A percentile compares a stretch with the other conserved stretches of the same genome.
These are phyloP conservation scores for Trichocladium antarcticum DNA, from an alignment of 495 filamentous ascomycete species.

Conservation along the genomic window DNA sequence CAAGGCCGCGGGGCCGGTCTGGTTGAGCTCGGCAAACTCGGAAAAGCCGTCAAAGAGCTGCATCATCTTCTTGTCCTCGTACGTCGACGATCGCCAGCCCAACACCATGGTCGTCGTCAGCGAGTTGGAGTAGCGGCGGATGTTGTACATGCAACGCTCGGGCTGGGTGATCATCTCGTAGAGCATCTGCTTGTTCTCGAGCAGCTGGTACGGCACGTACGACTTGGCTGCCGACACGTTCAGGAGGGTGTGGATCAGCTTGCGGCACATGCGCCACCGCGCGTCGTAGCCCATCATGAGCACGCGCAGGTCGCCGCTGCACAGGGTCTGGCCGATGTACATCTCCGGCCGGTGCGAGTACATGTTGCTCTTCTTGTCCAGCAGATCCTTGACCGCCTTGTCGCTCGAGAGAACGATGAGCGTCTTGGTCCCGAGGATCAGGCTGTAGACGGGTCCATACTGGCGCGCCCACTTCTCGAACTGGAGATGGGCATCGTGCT, in stretches of 20 bases:
- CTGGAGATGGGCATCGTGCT: conserved; percentile 24
- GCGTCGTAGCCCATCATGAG: conserved; percentile 32
- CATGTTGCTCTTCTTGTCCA: conserved; percentile 30
- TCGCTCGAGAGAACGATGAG: conserved; percentile 29
- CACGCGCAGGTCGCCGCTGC: conserved; percentile 24
- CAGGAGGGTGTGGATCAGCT: conserved; percentile 35
- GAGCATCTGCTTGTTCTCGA: conserved; percentile 43
- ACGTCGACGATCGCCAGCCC: conserved; percentile 39
- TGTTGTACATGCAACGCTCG: conserved; percentile 36
- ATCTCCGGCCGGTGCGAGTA: conserved; percentile 30
- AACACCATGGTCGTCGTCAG: conserved; percentile 48
- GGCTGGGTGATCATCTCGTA: conserved; percentile 32
- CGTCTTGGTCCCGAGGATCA: conserved; percentile 32
- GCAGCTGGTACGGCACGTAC: conserved; percentile 43
- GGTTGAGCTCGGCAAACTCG: conserved; percentile 39
- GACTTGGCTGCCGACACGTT: conserved; percentile 32
- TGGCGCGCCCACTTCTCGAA: conserved; percentile 32
- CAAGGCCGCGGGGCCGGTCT: conserved; percentile 28
- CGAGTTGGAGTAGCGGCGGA: conserved; percentile 44
- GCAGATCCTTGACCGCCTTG: conserved; percentile 29
- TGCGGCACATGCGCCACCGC: conserved; percentile 34
- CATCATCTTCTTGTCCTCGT: conserved; percentile 41
- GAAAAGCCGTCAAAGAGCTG: conserved; percentile 45
- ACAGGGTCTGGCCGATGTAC: conserved; percentile 29
- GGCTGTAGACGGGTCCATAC: conserved; percentile 31